Evolutionary conservation across 1,284 basidiomycete genomes (phyloP), one percentile per base, ranked within the genome.

Genomic region (Bothia castanella): DNA sequence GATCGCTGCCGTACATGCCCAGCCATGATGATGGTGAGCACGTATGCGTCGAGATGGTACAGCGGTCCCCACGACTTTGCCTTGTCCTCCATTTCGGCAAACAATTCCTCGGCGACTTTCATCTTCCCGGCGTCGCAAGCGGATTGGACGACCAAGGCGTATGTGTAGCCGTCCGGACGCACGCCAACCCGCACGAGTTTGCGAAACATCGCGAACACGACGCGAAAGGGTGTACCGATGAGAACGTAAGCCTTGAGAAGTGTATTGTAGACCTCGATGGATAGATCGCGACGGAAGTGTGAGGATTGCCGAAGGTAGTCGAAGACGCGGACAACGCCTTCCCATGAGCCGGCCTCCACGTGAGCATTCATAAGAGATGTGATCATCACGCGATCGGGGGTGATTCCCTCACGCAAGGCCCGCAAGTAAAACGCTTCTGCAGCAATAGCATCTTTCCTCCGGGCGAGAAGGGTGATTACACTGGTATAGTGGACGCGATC

Each of bases 241-340:
- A 87, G 73, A 42, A 97, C 82, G 61, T 92, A 89, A 1, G 92
- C 90, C 70, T 92, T 92, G 59, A 97, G 72, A 21, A 97, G 76
- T 17, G 83, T 85, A 64, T 93, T 92, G 66, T 83, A 84, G 30
- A 87, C 73, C 49, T 80, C 77, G 58, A 85, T 75, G 29, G 75
- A 71, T 23, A 81, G 64, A 31, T 71, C 68, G 37, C 74, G 57
- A 25, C 70, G 67, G 35, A 69, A 64, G 37, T 59, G 60, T 3
- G 65, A 63, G 14, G 76, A 64, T 2, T 67, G 61, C 19, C 74
- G 71, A 44, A 94, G 68, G 66, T 83, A 91, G 54, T 88, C 81
- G 60, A 89, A 93, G 21, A 82, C 72, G 29, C 80, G 77, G 56
- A 91, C 76, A 38, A 86, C 89, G 35, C 84, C 82, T 40, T 73